A percentile compares a stretch with the other conserved stretches of the same genome.
Conservation (phyloP, 768 basidiomycete genomes). For the Fomitopsis pulvina region DNA sequence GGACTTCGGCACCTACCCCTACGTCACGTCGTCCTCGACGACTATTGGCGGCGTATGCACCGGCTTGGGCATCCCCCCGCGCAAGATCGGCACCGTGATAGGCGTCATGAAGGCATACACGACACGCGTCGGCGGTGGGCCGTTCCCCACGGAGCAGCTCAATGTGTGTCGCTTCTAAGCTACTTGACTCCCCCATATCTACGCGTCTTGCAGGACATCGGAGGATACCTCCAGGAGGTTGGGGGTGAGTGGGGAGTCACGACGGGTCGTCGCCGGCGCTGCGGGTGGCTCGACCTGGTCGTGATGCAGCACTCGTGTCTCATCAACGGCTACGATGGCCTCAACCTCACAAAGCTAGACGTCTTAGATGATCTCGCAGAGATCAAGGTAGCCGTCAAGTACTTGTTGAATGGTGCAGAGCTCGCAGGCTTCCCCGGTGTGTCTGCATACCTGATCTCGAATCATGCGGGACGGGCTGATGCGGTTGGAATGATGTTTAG, state of each 20-base stretch:
- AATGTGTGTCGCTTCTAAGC: constrained; percentile 43
- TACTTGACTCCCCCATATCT: neutral
- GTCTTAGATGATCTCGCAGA: constrained; percentile 78
- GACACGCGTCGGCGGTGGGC: constrained; percentile 96
- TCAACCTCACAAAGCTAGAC: constrained; percentile 97
- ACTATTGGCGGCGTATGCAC: constrained; percentile 94
- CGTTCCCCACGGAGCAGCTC: constrained; percentile 94
- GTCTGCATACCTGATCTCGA: constrained; percentile 18
- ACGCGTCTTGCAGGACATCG: constrained; percentile 49
- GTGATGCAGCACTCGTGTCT: constrained; percentile 87
- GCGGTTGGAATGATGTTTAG: constrained; percentile 29
- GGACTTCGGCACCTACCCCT: constrained; percentile 98
- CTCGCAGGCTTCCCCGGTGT: constrained; percentile 83
- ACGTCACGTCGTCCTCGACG: constrained; percentile 92
- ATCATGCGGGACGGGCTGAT: neutral
- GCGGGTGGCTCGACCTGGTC: constrained; percentile 97
- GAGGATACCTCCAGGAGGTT: constrained; percentile 87
- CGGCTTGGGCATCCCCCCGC: constrained; percentile 94
- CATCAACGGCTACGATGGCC: constrained; percentile 91
- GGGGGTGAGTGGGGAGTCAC: constrained; percentile 90
- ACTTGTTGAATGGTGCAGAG: constrained; percentile 70
- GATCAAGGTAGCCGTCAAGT: constrained; percentile 84
- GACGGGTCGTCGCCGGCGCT: constrained; percentile 87
- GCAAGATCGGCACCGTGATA: constrained; percentile 75
- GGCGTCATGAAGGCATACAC: constrained; percentile 99